Evolutionary conservation across 345 rosid species (phyloP).

Genomic region (Crucihimalaya himalaica): DNA sequence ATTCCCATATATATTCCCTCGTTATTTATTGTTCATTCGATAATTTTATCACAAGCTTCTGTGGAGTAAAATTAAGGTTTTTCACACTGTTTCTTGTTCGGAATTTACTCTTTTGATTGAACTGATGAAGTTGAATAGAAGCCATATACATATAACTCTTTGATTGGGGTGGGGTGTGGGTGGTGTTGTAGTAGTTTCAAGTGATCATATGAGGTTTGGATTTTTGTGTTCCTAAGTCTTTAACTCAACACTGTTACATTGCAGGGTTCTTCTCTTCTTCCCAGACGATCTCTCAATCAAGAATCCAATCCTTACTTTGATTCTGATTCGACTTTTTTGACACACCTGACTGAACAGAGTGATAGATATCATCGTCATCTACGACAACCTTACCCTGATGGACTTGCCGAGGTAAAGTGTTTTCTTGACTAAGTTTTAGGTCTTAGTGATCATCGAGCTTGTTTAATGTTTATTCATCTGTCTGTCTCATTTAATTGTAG

Average conservation of each 20-base stretch:
- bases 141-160: neutral
- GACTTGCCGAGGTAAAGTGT: conserved; percentile 70
- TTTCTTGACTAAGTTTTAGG: neutral
- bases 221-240: neutral
- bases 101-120: neutral
- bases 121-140: neutral
- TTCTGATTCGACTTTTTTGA: conserved; percentile 44
- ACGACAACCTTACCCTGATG: conserved; percentile 81
- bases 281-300: conserved; percentile 45
- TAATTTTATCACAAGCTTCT: neutral
- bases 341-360: conserved; percentile 48
- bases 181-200: neutral
- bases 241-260: conserved; percentile 10
- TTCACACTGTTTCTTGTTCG: neutral
- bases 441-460: neutral
- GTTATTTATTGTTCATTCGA: neutral
- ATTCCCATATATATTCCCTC: neutral
- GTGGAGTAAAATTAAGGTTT: neutral
- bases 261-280: conserved; percentile 59
- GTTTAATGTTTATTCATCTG: neutral
- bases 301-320: conserved; percentile 52
- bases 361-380: conserved; percentile 66
- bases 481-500: conserved; percentile 13
- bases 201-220: conserved; percentile 11
- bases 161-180: neutral